Conservation (phyloP, 73 alveolate genomes). For the Uronychia setigera region DNA sequence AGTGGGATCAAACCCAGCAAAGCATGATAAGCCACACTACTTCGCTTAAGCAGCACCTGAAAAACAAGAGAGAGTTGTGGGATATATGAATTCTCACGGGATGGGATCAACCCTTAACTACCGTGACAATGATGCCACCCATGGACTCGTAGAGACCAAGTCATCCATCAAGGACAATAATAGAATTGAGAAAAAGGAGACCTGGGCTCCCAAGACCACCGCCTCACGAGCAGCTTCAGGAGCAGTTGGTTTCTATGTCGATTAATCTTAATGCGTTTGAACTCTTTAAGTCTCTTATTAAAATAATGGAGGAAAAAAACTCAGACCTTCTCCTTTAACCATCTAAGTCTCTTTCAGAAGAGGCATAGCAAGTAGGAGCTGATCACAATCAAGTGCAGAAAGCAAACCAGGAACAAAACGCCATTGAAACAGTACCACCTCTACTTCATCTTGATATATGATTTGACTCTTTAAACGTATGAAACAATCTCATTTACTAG, state of each 20-base stretch:
- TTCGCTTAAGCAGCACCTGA: neutral
- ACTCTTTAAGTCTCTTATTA: neutral
- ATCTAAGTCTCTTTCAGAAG: no score
- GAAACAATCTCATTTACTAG: neutral
- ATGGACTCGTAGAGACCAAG: neutral
- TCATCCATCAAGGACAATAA: neutral
- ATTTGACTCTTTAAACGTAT: neutral
- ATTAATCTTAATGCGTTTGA: neutral
- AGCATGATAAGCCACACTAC: neutral
- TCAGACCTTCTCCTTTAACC: no score
- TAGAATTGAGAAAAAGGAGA: neutral
- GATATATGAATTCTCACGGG: constrained; percentile 16
- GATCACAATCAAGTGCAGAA: neutral
- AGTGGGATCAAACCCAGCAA: neutral
- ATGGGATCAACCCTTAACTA: constrained; percentile 5
- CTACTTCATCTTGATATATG: neutral
- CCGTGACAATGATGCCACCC: constrained; percentile 12
- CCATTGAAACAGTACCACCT: neutral
- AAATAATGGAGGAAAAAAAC: neutral
- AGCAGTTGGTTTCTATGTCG: neutral
- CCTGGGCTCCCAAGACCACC: constrained; percentile 19
- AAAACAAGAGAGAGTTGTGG: neutral
- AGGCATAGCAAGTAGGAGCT: neutral
- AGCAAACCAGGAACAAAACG: neutral
- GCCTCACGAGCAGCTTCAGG: constrained; percentile 9